phyloP scores from a whole-genome alignment of 2,329 filamentous ascomycete species.

The Fusarium sp. region DNA sequence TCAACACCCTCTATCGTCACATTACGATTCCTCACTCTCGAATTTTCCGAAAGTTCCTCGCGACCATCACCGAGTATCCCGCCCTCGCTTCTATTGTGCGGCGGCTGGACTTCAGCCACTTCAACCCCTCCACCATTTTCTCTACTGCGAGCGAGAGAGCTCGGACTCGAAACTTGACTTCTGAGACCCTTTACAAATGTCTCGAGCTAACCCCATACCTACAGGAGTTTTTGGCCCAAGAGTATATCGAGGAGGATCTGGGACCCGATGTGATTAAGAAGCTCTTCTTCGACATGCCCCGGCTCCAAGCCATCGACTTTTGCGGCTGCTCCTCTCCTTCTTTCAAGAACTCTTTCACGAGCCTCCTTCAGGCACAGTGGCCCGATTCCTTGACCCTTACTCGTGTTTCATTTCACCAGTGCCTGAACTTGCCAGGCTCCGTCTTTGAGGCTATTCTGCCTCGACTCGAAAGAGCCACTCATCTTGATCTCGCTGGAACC shows the following conservation, averaged over 20 bases:
- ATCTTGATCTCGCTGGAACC: constrained; percentile 83
- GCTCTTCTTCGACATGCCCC: constrained; percentile 74
- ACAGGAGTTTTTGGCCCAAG: constrained; percentile 83
- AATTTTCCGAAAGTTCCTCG: constrained; percentile 84
- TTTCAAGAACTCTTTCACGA: constrained; percentile 75
- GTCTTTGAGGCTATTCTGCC: constrained; percentile 78
- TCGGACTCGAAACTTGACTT: constrained; percentile 80
- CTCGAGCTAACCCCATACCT: constrained; percentile 78
- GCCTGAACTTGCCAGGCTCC: constrained; percentile 73
- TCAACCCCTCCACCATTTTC: constrained; percentile 82
- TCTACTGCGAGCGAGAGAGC: constrained; percentile 79
- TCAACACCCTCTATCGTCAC: constrained; percentile 80
- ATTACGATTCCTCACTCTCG: constrained; percentile 86
- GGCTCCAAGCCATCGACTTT: constrained; percentile 77
- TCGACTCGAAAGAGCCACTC: constrained; percentile 75
- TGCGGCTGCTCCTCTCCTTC: constrained; percentile 76
- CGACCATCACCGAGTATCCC: constrained; percentile 74
- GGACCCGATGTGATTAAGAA: constrained; percentile 74
- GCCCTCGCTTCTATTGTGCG: constrained; percentile 80
- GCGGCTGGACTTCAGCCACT: constrained; percentile 86
- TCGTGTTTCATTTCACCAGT: constrained; percentile 82
- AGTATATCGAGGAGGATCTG: constrained; percentile 83
- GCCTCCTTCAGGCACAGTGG: constrained; percentile 64
- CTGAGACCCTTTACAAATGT: constrained; percentile 77
- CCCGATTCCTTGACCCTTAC: constrained; percentile 69